These are phyloP conservation scores for Sclerotiophoma versabilis DNA, from an alignment of 2,329 filamentous ascomycete species.

Conservation along the genomic window DNA sequence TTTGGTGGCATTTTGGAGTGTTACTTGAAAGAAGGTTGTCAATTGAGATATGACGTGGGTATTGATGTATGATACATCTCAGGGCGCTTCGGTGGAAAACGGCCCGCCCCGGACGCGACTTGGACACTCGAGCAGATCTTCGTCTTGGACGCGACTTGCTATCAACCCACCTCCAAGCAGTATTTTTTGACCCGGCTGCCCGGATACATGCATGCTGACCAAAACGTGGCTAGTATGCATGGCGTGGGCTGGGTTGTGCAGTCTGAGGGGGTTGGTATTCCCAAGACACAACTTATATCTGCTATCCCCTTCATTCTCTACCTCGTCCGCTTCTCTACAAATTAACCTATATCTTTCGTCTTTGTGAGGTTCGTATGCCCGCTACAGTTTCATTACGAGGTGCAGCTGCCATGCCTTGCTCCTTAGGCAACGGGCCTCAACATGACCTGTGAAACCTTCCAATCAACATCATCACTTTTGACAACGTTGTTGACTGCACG, in stretches of 20 bases:
- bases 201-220: not conserved
- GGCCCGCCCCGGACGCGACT: conserved; percentile 15
- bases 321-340: not conserved
- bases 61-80: conserved; percentile 7
- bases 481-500: conserved; percentile 1
- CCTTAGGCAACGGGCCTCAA: not conserved
- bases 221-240: not conserved
- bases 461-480: not conserved
- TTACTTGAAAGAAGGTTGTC: not conserved
- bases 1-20: conserved; percentile 28
- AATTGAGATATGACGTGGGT: conserved; percentile 13
- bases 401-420: not conserved
- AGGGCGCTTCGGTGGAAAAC: conserved; percentile 2
- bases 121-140: conserved; percentile 1
- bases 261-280: conserved; percentile 1
- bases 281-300: conserved; percentile 1
- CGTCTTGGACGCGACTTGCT: not conserved
- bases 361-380: not conserved
- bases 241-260: conserved; percentile 2
- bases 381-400: not conserved
- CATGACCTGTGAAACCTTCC: not conserved
- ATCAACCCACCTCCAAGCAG: not conserved
- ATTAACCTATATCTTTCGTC: not conserved
- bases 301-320: not conserved
- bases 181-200: not conserved